Evolutionary conservation across 495 filamentous ascomycete genomes (phyloP).

Genomic region (Friedmanniomyces simplex): DNA sequence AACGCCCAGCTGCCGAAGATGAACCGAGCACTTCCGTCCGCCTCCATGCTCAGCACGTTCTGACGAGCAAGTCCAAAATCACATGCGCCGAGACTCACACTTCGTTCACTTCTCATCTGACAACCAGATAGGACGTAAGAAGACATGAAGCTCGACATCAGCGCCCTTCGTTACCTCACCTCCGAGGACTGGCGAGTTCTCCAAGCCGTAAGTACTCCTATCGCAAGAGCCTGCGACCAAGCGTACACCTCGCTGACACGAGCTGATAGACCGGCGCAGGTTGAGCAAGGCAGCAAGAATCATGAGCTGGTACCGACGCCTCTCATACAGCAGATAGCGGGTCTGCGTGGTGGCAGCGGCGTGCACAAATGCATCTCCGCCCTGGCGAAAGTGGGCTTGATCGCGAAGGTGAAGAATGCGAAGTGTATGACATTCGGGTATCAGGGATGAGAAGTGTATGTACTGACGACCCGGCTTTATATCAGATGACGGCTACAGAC

Average conservation of each 20-base stretch:
- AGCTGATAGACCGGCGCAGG: conserved; percentile 40
- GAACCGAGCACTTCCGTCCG: not conserved
- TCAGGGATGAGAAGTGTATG: too few relatives aligned
- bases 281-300: conserved; percentile 88
- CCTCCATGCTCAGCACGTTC: not conserved
- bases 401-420: conserved; percentile 86
- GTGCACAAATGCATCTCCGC: conserved; percentile 82
- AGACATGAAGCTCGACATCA: conserved; percentile 86
- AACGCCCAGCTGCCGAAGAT: too few relatives aligned
- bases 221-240: not conserved
- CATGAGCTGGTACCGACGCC: conserved; percentile 92
- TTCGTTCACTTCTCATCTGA: not conserved
- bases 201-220: conserved; percentile 56
- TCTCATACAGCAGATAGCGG: conserved; percentile 72
- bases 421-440: conserved; percentile 46
- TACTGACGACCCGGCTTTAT: not conserved
- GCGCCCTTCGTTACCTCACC: conserved; percentile 81
- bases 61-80: not conserved
- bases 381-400: conserved; percentile 84
- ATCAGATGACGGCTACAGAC: conserved; percentile 84
- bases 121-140: too few relatives aligned
- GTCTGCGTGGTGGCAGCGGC: conserved; percentile 68
- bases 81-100: not conserved
- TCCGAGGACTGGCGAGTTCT: conserved; percentile 92
- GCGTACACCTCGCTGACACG: conserved; percentile 31